Evolutionary conservation across 345 rosid genomes (phyloP), one percentile per base, ranked within the genome.

Genomic region (Psidium guajava): DNA sequence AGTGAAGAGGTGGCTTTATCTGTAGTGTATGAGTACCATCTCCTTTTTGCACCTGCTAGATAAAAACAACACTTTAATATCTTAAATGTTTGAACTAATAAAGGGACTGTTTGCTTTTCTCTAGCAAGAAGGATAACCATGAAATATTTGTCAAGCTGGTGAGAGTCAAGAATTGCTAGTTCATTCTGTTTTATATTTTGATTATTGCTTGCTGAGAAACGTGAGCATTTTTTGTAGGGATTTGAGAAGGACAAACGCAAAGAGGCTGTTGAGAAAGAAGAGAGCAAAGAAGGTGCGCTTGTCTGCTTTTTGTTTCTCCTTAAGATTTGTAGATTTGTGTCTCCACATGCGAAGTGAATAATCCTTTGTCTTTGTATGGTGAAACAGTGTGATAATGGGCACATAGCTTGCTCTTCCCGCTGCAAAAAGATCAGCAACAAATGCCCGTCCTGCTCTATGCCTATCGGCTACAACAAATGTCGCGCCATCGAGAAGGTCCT

Each of bases 111-210:
- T n/a, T n/a, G n/a, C n/a, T n/a, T n/a, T n/a, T 98, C 61, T 94
- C 98, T 57, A 94, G 86, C 89, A 97, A 98, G 97, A 98, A 96
- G 91, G 85, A 86, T 80, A 94, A 91, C 53, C 90, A 93, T 88
- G 99, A 98, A 14, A 87, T 98, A 87, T 98, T 98, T 88, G 92
- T 94, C 92, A 96, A 97, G 92, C 86, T 97, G 94, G 99, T 96
- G 90, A 84, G 92, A 51, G 53, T 18, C 14, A 50, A 50, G 51
- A n/a, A 55, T 55, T 11, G 81, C 22, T 47, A 11, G 25, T 55
- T 74, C 10, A 84, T 52, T 32, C 42, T 15, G 53, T 40, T 10
- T 81, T 80, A 22, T 16, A 47, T 22, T 83, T 11, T 80, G 36
- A 69, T 56, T 47, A 40, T 42, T 18, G n/a, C 81, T 36, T 49